Evolutionary conservation across 805 yeast genomes (phyloP).

Genomic region (Peterozyma xylosa): DNA sequence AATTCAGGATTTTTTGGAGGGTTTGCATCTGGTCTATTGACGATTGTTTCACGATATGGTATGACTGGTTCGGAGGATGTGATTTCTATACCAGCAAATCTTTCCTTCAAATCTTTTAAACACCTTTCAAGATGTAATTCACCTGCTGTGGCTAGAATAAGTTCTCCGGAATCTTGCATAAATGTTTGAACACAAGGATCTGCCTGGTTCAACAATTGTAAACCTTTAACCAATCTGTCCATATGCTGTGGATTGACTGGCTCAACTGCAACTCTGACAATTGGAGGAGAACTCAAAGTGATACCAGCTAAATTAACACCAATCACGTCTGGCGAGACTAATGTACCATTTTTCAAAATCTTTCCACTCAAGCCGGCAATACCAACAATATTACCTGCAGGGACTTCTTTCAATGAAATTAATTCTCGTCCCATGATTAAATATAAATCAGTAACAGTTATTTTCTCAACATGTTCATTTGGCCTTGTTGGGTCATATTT

Average conservation of each 20-base stretch:
- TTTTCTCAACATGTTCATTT: constrained; percentile 44
- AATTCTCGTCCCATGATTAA: constrained; percentile 91
- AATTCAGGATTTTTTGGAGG: constrained; percentile 35
- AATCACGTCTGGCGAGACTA: constrained; percentile 46
- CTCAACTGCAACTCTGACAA: constrained; percentile 92
- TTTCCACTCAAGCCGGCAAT: constrained; percentile 84
- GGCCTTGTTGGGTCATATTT: constrained; percentile 68
- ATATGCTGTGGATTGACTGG: constrained; percentile 82
- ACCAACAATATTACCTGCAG: constrained; percentile 94
- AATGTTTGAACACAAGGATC: constrained; percentile 93
- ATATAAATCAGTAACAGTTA: constrained; percentile 62
- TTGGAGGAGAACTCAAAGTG: constrained; percentile 75
- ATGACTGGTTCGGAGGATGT: constrained; percentile 87
- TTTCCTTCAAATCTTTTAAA: constrained; percentile 77
- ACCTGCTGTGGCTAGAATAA: constrained; percentile 91
- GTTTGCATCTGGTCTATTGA: constrained; percentile 41
- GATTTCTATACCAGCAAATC: constrained; percentile 89
- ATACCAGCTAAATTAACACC: constrained; percentile 78
- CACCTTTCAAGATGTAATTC: constrained; percentile 95
- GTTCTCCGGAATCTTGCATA: constrained; percentile 86
- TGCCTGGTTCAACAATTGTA: constrained; percentile 71
- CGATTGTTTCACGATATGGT: constrained; percentile 85
- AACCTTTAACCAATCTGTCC: constrained; percentile 68
- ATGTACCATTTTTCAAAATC: constrained; percentile 80
- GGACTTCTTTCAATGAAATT: constrained; percentile 68